These are phyloP conservation scores for Geotrichum aggregatum DNA, from an alignment of 1,139 yeast genomes.

Conservation along the genomic window DNA sequence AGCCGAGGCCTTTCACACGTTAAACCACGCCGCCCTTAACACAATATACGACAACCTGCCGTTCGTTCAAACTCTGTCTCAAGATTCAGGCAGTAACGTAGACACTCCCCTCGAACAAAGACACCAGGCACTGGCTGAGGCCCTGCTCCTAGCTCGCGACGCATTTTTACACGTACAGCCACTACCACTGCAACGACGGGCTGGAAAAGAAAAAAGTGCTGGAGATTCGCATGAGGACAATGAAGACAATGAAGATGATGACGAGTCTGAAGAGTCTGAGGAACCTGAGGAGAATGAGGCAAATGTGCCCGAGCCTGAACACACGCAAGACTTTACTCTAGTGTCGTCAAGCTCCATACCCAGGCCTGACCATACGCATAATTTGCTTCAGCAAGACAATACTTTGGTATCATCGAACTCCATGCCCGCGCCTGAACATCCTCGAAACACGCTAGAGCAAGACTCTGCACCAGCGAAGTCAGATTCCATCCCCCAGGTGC, in stretches of 20 bases:
- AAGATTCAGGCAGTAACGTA: neutral
- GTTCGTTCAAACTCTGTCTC: conserved; percentile 16
- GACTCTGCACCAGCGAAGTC: neutral
- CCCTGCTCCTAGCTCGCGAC: conserved; percentile 15
- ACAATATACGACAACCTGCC: conserved; percentile 15
- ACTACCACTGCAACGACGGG: too few relatives aligned
- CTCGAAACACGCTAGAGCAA: neutral
- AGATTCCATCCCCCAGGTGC: neutral
- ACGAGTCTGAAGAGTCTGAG: neutral
- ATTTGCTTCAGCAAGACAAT: neutral
- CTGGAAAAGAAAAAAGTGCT: too few relatives aligned
- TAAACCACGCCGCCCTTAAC: conserved; percentile 18
- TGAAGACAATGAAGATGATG: conserved; percentile 1
- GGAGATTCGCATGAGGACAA: too few relatives aligned
- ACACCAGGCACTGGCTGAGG: conserved; percentile 18
- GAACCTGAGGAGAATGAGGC: neutral
- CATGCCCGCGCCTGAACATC: neutral
- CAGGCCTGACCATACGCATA: too few relatives aligned
- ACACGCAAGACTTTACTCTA: too few relatives aligned
- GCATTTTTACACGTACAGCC: neutral
- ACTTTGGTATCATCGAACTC: neutral
- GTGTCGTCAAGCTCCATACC: too few relatives aligned
- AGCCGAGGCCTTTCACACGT: conserved; percentile 16
- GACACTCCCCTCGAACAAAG: conserved; percentile 1
- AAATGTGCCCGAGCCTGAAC: too few relatives aligned